phyloP scores from a whole-genome alignment of 768 basidiomycete genomes.

The Tylopilus sp. region DNA sequence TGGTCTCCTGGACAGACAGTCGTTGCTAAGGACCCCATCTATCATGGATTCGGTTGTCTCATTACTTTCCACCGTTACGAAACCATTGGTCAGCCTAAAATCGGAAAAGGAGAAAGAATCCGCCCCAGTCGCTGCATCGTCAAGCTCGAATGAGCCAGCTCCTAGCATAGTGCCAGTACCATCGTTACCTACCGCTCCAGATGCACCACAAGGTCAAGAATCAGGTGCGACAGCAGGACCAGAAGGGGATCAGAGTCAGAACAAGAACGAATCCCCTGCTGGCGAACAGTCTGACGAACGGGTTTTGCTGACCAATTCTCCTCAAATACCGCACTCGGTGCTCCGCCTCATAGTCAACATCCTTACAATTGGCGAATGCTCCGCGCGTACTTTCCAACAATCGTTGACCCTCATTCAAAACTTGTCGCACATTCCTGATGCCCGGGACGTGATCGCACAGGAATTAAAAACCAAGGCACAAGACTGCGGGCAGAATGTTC shows the following conservation, averaged over 20 bases:
- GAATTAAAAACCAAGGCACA: conserved; percentile 86
- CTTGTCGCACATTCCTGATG: conserved; percentile 83
- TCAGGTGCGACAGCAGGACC: conserved; percentile 10
- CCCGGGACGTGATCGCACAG: conserved; percentile 82
- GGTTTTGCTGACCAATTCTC: conserved; percentile 64
- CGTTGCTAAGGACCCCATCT: conserved; percentile 79
- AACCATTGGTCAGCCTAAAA: conserved; percentile 69
- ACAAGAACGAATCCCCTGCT: conserved; percentile 18
- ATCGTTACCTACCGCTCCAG: conserved; percentile 2
- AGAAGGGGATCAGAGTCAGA: conserved; percentile 20
- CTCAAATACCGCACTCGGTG: conserved; percentile 81
- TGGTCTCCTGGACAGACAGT: conserved; percentile 81
- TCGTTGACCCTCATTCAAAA: conserved; percentile 91
- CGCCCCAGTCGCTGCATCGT: conserved; percentile 18
- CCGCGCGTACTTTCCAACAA: conserved; percentile 92
- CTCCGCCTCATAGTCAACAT: conserved; percentile 94
- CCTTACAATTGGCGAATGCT: conserved; percentile 95
- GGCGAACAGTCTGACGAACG: conserved; percentile 35
- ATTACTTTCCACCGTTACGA: conserved; percentile 84
- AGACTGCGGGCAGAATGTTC: conserved; percentile 76
- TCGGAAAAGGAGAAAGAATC: conserved; percentile 40
- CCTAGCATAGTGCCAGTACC: conserved; percentile 4
- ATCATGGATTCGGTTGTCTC: conserved; percentile 93
- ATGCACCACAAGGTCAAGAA: conserved; percentile 14
- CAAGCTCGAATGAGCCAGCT: conserved; percentile 15